phyloP scores from a whole-genome alignment of 2,329 filamentous ascomycete genomes.

The Trichoderma oligosporum region DNA sequence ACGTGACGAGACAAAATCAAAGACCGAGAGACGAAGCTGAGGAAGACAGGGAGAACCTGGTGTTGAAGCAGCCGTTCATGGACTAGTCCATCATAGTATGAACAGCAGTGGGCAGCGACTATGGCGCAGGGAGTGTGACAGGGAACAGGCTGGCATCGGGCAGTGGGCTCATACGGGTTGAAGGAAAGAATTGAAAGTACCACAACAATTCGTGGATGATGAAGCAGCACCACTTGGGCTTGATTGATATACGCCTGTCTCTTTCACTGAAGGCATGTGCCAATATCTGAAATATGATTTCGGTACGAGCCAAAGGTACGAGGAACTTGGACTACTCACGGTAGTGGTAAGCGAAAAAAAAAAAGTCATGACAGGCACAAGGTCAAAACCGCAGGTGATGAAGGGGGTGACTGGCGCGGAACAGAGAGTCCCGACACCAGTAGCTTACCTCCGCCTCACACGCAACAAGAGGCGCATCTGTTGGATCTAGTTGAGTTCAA shows the following conservation, averaged over 20 bases:
- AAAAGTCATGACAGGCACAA: background rate
- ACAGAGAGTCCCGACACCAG: background rate
- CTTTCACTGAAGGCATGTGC: background rate
- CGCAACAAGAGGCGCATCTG: background rate
- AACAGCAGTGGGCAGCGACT: background rate
- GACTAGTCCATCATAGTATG: background rate
- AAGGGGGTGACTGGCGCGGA: background rate
- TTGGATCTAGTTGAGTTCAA: constrained; percentile 12
- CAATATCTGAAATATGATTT: no score
- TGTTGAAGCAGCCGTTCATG: background rate
- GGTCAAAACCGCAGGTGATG: no score
- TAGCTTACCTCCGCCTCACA: background rate
- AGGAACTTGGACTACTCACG: no score
- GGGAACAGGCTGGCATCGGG: background rate
- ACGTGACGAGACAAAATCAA: background rate
- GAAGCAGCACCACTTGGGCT: background rate
- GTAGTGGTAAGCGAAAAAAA: background rate
- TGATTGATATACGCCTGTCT: background rate
- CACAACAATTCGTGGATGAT: background rate
- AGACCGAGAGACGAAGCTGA: background rate
- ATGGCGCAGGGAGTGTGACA: background rate
- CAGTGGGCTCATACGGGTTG: background rate
- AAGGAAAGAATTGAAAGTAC: background rate
- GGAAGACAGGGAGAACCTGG: constrained; percentile 1
- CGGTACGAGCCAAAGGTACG: background rate